A percentile compares a stretch with the other conserved stretches of the same genome.
Evolutionary conservation across 2,329 filamentous ascomycete genomes (phyloP).

Genomic region (Harringtonia aguacate): DNA sequence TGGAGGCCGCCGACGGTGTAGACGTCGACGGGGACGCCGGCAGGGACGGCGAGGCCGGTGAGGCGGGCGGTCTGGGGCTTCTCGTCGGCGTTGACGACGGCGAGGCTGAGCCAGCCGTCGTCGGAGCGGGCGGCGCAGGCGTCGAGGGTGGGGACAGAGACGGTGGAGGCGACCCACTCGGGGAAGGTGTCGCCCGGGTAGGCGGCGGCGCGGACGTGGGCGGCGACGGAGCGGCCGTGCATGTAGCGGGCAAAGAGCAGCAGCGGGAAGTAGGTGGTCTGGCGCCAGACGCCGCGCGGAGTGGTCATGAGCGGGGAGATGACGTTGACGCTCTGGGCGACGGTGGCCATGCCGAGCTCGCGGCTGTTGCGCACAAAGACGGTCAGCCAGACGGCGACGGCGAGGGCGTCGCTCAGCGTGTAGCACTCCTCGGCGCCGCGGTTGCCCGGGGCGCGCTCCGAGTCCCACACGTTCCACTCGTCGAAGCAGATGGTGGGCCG

Average conservation of each 20-base stretch:
- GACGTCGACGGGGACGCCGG: constrained; percentile 2
- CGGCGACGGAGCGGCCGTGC: constrained; percentile 58
- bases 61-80: background rate
- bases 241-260: constrained; percentile 61
- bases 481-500: constrained; percentile 64
- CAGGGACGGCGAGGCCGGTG: background rate
- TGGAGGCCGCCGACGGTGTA: constrained; percentile 2
- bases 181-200: constrained; percentile 60
- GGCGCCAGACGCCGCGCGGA: constrained; percentile 50
- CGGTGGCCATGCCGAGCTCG: constrained; percentile 67
- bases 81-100: constrained; percentile 52
- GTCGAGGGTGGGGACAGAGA: constrained; percentile 54
- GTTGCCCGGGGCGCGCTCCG: constrained; percentile 58
- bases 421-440: constrained; percentile 64
- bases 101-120: constrained; percentile 52
- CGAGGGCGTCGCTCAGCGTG: constrained; percentile 64
- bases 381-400: constrained; percentile 66
- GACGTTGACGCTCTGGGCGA: constrained; percentile 69
- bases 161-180: constrained; percentile 51
- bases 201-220: constrained; percentile 50
- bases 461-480: constrained; percentile 80
- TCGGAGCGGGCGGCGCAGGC: constrained; percentile 49
- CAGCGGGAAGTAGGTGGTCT: constrained; percentile 67
- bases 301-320: constrained; percentile 69
- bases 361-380: constrained; percentile 63